Percentiles rank a stretch among this genome's conserved stretches.
Evolutionary conservation across 306 rosid genomes (phyloP).

Genomic region (Prunus salicina): DNA sequence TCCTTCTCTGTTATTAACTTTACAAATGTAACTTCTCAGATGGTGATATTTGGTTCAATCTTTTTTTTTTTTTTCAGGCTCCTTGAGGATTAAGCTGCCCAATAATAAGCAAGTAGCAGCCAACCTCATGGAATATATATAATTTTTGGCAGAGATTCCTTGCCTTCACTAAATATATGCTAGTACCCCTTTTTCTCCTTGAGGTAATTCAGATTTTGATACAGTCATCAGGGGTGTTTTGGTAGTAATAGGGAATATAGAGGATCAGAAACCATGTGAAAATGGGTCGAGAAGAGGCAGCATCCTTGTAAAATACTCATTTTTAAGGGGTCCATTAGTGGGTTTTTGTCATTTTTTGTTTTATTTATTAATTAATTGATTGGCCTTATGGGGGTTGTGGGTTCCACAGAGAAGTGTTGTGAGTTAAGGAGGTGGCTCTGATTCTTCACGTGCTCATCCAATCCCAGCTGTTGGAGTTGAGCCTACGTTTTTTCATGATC

Average conservation of each 20-base stretch:
- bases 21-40: conserved; percentile 18
- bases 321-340: conserved; percentile 29
- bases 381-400: conserved; percentile 18
- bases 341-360: conserved; percentile 14
- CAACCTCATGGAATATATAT: conserved; percentile 18
- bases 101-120: conserved; percentile 14
- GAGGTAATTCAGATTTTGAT: background rate
- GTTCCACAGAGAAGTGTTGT: conserved; percentile 22
- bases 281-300: conserved; percentile 47
- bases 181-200: conserved; percentile 27
- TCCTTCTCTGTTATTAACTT: conserved; percentile 8
- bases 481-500: conserved; percentile 8
- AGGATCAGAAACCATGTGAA: conserved; percentile 68
- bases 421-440: conserved; percentile 16
- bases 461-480: conserved; percentile 22
- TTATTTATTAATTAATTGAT: conserved; percentile 23
- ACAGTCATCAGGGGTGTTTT: conserved; percentile 30
- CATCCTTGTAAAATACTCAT: conserved; percentile 57
- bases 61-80: conserved; percentile 25
- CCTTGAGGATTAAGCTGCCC: conserved; percentile 18
- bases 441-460: conserved; percentile 42
- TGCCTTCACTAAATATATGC: conserved; percentile 15
- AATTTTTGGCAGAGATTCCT: conserved; percentile 30
- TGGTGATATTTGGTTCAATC: conserved; percentile 19
- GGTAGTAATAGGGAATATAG: conserved; percentile 33